These are phyloP conservation scores for Cyanidioschyzon merolae DNA, from an alignment of 23 red algal species.

Conservation along the genomic window DNA sequence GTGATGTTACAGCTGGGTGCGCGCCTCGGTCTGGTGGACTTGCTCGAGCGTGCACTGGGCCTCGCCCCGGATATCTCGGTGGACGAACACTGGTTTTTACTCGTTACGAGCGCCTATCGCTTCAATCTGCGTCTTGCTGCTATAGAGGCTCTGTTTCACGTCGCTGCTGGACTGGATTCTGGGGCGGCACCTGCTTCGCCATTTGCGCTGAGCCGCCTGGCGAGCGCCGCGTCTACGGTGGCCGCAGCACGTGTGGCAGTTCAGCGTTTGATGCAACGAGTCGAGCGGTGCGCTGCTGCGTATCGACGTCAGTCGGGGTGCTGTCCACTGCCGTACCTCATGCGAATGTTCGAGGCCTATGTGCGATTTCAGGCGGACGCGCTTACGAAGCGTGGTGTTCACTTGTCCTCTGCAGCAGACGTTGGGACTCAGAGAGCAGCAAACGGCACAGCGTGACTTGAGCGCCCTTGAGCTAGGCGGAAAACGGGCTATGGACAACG, in stretches of 20 bases:
- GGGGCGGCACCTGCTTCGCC: neutral
- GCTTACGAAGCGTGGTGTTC: neutral
- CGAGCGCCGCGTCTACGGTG: neutral
- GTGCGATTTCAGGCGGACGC: neutral
- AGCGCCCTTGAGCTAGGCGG: neutral
- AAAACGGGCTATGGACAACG: neutral
- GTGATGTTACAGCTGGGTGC: neutral
- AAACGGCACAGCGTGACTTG: neutral
- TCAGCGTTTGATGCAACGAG: neutral
- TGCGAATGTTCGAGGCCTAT: neutral
- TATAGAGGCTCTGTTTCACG: neutral
- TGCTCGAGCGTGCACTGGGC: neutral
- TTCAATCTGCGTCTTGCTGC: neutral
- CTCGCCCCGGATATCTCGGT: neutral
- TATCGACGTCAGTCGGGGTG: neutral
- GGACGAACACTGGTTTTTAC: neutral
- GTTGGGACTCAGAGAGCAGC: neutral
- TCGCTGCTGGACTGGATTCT: too few species aligned
- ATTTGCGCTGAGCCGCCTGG: neutral
- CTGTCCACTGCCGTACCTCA: slow-evolving; percentile 8
- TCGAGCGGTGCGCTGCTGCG: neutral
- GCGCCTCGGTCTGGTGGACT: neutral
- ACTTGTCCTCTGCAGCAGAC: too few species aligned
- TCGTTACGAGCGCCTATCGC: neutral
- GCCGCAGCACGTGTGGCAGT: neutral